Evolutionary conservation across 345 rosid species (phyloP).

Genomic region (Gossypioides kirkii): DNA sequence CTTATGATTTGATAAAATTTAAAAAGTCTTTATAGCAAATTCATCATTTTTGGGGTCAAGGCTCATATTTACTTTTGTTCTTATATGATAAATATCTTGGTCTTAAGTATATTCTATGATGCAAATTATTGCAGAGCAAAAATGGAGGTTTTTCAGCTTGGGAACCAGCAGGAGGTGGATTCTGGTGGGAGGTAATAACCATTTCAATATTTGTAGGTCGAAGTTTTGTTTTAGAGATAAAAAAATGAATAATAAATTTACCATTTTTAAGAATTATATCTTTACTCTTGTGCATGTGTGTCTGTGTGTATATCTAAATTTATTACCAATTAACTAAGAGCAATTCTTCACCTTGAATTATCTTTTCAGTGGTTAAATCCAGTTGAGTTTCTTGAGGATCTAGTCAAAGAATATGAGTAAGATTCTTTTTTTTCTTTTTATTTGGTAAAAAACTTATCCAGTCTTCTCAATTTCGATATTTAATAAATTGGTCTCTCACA

Average conservation of each 20-base stretch:
- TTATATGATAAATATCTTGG: not conserved
- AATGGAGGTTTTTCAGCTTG: slow-evolving; percentile 61
- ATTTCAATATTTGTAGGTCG: not conserved
- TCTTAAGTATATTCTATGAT: not conserved
- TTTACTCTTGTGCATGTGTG: too few relatives aligned
- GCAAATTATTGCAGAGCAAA: slow-evolving; percentile 31
- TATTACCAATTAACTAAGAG: too few relatives aligned
- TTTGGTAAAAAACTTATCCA: too few relatives aligned
- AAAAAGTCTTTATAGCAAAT: too few relatives aligned
- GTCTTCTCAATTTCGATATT: too few relatives aligned
- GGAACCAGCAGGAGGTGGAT: slow-evolving; percentile 51
- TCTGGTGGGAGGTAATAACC: slow-evolving; percentile 46
- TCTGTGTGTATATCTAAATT: too few relatives aligned
- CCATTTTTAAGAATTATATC: too few relatives aligned
- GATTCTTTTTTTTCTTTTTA: not conserved
- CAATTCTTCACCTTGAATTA: not conserved
- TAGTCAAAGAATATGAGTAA: slow-evolving; percentile 2
- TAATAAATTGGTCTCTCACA: rapidly evolving
- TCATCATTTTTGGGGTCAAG: too few relatives aligned
- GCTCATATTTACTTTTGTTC: too few relatives aligned
- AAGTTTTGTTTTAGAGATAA: too few relatives aligned
- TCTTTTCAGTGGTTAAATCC: not conserved
- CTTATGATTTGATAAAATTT: too few relatives aligned
- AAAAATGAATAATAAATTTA: too few relatives aligned
- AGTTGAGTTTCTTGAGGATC: not conserved